A percentile compares a stretch with the other conserved stretches of the same genome.
phyloP scores from a whole-genome alignment of 176 grass and related monocot genomes.

The Chloris gayana region DNA sequence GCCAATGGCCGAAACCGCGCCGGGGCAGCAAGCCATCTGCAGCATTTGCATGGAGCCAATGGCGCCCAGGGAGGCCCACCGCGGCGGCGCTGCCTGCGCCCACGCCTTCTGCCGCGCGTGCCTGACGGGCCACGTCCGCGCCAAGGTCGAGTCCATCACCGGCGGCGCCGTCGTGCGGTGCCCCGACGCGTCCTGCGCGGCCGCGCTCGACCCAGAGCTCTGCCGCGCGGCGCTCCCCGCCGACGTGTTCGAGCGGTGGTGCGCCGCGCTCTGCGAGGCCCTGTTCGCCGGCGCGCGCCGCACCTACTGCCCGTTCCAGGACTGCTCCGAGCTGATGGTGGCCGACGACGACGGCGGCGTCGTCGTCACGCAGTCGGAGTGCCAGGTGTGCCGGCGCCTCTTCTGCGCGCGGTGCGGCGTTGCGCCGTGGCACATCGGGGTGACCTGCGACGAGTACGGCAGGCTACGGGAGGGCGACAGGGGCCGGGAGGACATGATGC shows the following conservation, averaged over 20 bases:
- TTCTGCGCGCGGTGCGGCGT: slow-evolving; percentile 61
- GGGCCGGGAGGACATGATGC: slow-evolving; percentile 46
- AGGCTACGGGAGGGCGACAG: slow-evolving; percentile 26
- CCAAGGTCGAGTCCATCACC: slow-evolving; percentile 51
- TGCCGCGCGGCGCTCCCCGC: slow-evolving; percentile 34
- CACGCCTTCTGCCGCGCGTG: slow-evolving; percentile 70
- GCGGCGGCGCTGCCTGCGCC: slow-evolving; percentile 35
- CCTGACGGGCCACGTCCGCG: slow-evolving; percentile 48
- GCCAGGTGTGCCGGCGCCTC: slow-evolving; percentile 55
- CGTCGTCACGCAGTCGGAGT: slow-evolving; percentile 39
- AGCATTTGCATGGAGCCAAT: slow-evolving; percentile 74
- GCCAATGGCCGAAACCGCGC: slow-evolving; percentile 9
- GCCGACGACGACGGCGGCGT: background rate
- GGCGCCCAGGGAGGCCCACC: slow-evolving; percentile 7
- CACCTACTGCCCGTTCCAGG: slow-evolving; percentile 69
- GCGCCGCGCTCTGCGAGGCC: slow-evolving; percentile 50
- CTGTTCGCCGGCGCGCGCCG: slow-evolving; percentile 28
- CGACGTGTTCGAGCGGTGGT: slow-evolving; percentile 59
- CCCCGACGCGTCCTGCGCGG: slow-evolving; percentile 53
- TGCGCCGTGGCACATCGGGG: slow-evolving; percentile 60
- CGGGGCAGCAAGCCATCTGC: slow-evolving; percentile 25
- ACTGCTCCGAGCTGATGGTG: slow-evolving; percentile 63
- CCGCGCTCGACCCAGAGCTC: slow-evolving; percentile 40
- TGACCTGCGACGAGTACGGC: slow-evolving; percentile 52
- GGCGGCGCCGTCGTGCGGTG: slow-evolving; percentile 36